These are phyloP conservation scores for Thermomyces lanuginosus DNA, from an alignment of 2,329 filamentous ascomycete genomes.

Conservation along the genomic window DNA sequence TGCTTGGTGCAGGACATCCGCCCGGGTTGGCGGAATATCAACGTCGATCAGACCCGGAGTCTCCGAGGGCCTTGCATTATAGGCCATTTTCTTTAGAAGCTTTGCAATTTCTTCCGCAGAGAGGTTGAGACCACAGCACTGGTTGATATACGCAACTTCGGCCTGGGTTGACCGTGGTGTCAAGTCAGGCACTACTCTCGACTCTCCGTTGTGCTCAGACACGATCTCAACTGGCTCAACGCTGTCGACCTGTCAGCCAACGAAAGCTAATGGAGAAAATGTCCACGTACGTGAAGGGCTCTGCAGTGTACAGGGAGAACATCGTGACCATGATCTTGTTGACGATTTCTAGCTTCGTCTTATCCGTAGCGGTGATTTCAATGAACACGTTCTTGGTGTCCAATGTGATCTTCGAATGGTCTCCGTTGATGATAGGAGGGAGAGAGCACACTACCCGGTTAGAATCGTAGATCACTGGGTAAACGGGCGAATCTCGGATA, in stretches of 20 bases:
- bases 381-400: constrained; percentile 90
- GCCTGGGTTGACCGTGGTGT: constrained; percentile 61
- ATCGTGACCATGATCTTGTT: constrained; percentile 92
- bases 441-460: constrained; percentile 78
- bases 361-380: constrained; percentile 89
- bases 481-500: constrained; percentile 81
- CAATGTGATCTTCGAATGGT: constrained; percentile 89
- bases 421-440: constrained; percentile 92
- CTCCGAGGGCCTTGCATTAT: constrained; percentile 58
- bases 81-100: constrained; percentile 77
- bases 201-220: constrained; percentile 77
- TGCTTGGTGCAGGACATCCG: constrained; percentile 88
- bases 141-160: constrained; percentile 85
- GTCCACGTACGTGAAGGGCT: constrained; percentile 54
- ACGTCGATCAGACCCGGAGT: constrained; percentile 63
- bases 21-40: constrained; percentile 70
- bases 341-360: constrained; percentile 91
- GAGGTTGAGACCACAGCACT: constrained; percentile 69
- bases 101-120: constrained; percentile 59
- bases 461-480: constrained; percentile 88
- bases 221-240: constrained; percentile 87
- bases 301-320: constrained; percentile 83
- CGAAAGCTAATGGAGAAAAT: not conserved
- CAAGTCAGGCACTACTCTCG: constrained; percentile 65
- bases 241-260: constrained; percentile 11